Evolutionary conservation across 306 rosid species (phyloP).

Genomic region (Psophocarpus tetragonolobus): DNA sequence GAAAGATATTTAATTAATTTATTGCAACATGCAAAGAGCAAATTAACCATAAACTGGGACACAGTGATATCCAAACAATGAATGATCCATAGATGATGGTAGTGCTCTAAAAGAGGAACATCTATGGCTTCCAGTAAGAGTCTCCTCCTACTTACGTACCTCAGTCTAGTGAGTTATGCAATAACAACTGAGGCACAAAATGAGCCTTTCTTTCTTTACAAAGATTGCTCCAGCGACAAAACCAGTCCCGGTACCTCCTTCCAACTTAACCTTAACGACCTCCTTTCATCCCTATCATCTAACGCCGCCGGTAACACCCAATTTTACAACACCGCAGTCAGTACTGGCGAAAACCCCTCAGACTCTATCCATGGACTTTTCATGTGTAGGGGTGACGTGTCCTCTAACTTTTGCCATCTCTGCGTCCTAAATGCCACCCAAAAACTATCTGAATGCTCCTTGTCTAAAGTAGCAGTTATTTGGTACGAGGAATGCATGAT

Average conservation of each 20-base stretch:
- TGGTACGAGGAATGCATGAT: slow-evolving; percentile 22
- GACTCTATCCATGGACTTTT: background rate
- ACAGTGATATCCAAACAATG: background rate
- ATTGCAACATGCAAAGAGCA: no score
- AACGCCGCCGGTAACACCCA: background rate
- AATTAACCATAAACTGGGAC: background rate
- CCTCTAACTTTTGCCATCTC: background rate
- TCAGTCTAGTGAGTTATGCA: background rate
- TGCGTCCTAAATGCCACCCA: background rate
- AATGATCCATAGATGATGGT: background rate
- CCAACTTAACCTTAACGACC: background rate
- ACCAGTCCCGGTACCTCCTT: background rate
- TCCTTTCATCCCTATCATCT: background rate
- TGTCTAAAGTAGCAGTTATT: background rate
- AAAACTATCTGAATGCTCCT: background rate
- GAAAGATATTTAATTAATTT: background rate
- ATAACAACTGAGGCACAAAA: background rate
- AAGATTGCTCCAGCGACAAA: background rate
- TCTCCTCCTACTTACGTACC: background rate
- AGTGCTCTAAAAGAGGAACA: background rate
- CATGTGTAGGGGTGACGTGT: background rate
- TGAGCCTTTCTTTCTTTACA: background rate
- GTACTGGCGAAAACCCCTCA: background rate
- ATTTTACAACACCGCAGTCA: background rate
- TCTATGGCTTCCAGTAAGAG: background rate